Base-by-base conservation (phyloP, 208 protist genomes). In the Crithidia brevicula region DNA sequence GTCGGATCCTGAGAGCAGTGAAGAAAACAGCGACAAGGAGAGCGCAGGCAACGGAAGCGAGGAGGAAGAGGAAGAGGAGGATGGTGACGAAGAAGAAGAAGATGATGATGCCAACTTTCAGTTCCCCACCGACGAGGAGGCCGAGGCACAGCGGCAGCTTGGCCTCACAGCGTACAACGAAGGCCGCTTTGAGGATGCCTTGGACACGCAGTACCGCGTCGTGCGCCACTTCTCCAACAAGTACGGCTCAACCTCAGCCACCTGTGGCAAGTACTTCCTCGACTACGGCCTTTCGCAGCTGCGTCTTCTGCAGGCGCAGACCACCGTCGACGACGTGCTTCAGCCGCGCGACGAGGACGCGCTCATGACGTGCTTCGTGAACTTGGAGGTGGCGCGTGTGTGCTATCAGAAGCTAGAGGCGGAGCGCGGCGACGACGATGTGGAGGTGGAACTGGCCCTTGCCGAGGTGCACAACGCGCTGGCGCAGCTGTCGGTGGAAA, bases 251-350 rank as follows among this genome's bases (percentile, higher is more conserved):
- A 93, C 86, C 4, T 61, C 73, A 8, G 36, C 79, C 11, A 50
- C 80, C 46, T 89, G 80, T 46, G 88, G 88, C 52, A 67, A 74
- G 38, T 94, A 90, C 79, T 94, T 93, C 62, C 80, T 96, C 42
- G 91, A 96, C 78, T 96, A 96, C 83, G 91, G 86, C 16, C 85
- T 96, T 47, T 93, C 88, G 1, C 88, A 93, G 83, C 71, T 94
- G 52, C 88, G 91, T 18, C 42, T 93, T 22, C 53, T 94, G 25
- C 88, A 94, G 71, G 65, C 58, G 4, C 71, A 81, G 51, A 83
- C 74, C 70, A 78, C 69, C 42, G 74, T 92, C 28, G 87, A 92
- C 49, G 84, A 83, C 49, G 82, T 83, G 40, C 71, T 92, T 58
- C 69, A 85, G 68, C 84, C 89, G 8, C 71, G 81, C 15, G 86